Percentiles rank a stretch among this genome's conserved stretches.
Conservation (phyloP, 164 flowering plant genomes). For the Stephania cephalantha region DNA sequence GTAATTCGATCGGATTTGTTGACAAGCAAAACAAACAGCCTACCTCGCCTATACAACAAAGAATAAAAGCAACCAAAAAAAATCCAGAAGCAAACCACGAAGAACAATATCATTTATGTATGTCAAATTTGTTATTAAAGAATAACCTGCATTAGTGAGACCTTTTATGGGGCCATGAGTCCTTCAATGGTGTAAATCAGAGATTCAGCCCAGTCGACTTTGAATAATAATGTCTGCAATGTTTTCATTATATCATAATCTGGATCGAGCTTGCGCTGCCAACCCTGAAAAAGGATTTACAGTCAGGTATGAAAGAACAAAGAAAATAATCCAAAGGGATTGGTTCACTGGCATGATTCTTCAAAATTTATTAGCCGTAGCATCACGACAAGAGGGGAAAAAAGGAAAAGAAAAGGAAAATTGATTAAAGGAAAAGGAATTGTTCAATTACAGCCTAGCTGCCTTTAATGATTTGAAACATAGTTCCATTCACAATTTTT, state of each 20-base stretch:
- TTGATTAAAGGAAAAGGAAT: too few relatives aligned
- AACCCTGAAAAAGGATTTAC: constrained; percentile 36
- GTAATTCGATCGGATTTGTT: neutral
- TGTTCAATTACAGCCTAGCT: too few relatives aligned
- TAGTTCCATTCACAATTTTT: too few relatives aligned
- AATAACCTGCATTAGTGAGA: constrained; percentile 5
- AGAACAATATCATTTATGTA: neutral
- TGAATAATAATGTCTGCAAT: constrained; percentile 47
- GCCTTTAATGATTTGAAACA: too few relatives aligned
- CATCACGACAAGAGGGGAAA: too few relatives aligned
- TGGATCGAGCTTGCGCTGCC: constrained; percentile 72
- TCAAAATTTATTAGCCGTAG: too few relatives aligned
- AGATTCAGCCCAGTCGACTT: constrained; percentile 58
- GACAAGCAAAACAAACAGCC: neutral
- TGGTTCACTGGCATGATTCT: neutral
- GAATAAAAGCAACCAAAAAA: constrained; percentile 2
- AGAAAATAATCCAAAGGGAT: neutral
- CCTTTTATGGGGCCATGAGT: constrained; percentile 47
- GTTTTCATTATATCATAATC: constrained; percentile 50
- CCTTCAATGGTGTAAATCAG: constrained; percentile 55
- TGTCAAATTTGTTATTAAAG: constrained; percentile 19
- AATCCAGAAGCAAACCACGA: neutral
- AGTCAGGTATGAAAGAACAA: neutral
- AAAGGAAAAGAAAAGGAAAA: too few relatives aligned
- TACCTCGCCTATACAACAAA: neutral